Evolutionary conservation across 352 stramenopile species (phyloP).

Genomic region (Phytophthora vignae): DNA sequence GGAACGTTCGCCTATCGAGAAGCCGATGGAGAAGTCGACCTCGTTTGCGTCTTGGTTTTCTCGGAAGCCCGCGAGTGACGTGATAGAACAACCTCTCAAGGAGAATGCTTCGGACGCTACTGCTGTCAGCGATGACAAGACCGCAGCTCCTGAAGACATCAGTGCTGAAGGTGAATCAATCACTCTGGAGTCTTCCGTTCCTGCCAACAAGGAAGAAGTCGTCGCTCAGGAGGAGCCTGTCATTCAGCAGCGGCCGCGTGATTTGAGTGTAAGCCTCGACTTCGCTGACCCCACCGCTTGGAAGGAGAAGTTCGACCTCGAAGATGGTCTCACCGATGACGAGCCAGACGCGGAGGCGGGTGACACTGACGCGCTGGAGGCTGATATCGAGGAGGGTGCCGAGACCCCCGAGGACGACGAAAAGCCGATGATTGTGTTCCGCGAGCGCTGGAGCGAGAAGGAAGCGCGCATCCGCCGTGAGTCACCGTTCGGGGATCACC

Average conservation of each 20-base stretch:
- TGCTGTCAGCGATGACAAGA: background rate
- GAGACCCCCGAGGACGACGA: conserved; percentile 54
- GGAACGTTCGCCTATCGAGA: conserved; percentile 24
- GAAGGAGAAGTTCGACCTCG: conserved; percentile 79
- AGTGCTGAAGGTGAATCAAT: conserved; percentile 1
- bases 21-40: conserved; percentile 18
- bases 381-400: conserved; percentile 20
- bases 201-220: conserved; percentile 22
- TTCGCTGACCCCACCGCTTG: conserved; percentile 76
- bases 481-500: conserved; percentile 61
- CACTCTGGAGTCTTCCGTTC: conserved; percentile 1
- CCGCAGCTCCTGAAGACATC: conserved; percentile 13
- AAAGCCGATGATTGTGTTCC: conserved; percentile 82
- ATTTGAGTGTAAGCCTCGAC: conserved; percentile 77
- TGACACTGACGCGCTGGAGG: conserved; percentile 21
- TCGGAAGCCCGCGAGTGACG: conserved; percentile 25
- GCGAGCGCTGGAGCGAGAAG: conserved; percentile 85
- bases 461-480: conserved; percentile 68
- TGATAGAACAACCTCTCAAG: background rate
- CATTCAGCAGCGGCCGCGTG: conserved; percentile 43
- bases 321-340: conserved; percentile 68
- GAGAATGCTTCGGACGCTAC: background rate
- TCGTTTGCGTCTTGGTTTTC: conserved; percentile 48
- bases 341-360: conserved; percentile 48
- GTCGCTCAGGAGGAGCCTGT: conserved; percentile 42